Base-by-base conservation (phyloP, 345 rosid species). In the Acer negundo region DNA sequence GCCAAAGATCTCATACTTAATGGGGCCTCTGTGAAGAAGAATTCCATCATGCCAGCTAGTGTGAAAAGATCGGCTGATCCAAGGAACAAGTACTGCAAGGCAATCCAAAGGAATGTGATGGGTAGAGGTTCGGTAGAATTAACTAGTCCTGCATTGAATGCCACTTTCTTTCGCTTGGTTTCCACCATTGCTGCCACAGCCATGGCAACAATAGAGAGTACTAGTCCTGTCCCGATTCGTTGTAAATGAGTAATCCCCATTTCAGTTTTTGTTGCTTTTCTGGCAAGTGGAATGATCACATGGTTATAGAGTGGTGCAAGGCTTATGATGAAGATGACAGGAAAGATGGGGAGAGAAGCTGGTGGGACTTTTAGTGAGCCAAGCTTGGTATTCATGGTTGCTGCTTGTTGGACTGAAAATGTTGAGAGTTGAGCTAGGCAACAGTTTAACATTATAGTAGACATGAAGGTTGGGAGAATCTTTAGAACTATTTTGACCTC, bases 61-160 rank as follows among this genome's bases (percentile, higher is more conserved):
- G 92, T 90, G 89, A 95, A 93, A 42, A 95, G 89, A 82, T 95
- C 99, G 10, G 98, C 99, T n/a, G 99, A 93, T 75, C 99, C 97
- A 16, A 95, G 94, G 83, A 95, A 92, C 85, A 95, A 75, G 78
- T 92, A 93, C 75, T 93, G 99, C 78, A 92, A 70, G 31, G 97
- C 92, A 20, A 95, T 78, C 99, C 99, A 93, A 11, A 95, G 88
- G 89, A 93, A 95, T 22, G 98, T 87, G 73, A 92, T 86, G 17
- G 96, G 98, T 49, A 95, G 87, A n/a, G 97, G 90, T 47, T 85
- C 71, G 9, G 83, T 11, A 4, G 92, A 80, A 76, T 78, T 79
- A 65, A 69, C 69, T 16, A 82, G 69, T 46, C 89, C 85, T 1
- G 82, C 82, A 23, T 85, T 71, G 0, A 35, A 63, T 2, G 88